Conservation (phyloP, 1,284 basidiomycete species). For the Ustilago trichophora region DNA sequence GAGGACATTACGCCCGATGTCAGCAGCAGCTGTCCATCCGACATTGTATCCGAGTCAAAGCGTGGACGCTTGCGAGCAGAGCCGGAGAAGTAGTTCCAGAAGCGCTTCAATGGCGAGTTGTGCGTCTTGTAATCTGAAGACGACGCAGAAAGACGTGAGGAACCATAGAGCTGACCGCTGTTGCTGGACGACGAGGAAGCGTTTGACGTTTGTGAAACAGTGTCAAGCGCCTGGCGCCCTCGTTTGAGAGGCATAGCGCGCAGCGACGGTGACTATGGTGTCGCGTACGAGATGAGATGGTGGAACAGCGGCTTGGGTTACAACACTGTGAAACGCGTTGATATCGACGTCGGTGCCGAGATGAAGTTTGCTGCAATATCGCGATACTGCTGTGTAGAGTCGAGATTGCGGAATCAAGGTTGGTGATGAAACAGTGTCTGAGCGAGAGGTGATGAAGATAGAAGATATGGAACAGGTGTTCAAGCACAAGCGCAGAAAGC, state of each 20-base stretch:
- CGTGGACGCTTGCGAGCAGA: slow-evolving; percentile 9
- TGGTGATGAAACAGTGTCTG: too few relatives aligned
- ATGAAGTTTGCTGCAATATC: too few relatives aligned
- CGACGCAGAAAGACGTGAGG: background rate
- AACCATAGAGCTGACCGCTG: too few relatives aligned
- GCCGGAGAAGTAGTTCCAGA: background rate
- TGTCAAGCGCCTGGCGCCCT: slow-evolving; percentile 12
- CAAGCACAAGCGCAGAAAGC: background rate
- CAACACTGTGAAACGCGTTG: too few relatives aligned
- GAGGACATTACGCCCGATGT: background rate
- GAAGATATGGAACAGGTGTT: too few relatives aligned
- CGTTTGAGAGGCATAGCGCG: slow-evolving; percentile 21
- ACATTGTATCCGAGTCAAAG: background rate
- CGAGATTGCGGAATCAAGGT: slow-evolving; percentile 1
- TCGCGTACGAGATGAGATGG: too few relatives aligned
- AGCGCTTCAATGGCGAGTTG: background rate
- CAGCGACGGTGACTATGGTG: too few relatives aligned
- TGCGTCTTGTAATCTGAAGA: background rate
- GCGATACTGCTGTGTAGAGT: too few relatives aligned
- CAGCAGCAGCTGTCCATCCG: background rate
- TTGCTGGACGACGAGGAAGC: background rate
- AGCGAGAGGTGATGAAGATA: slow-evolving; percentile 1
- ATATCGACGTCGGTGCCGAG: too few relatives aligned
- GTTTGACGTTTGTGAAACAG: slow-evolving; percentile 1
- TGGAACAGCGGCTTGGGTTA: too few relatives aligned